Conservation (phyloP, 441 rosid genomes). For the Adansonia grandidieri region DNA sequence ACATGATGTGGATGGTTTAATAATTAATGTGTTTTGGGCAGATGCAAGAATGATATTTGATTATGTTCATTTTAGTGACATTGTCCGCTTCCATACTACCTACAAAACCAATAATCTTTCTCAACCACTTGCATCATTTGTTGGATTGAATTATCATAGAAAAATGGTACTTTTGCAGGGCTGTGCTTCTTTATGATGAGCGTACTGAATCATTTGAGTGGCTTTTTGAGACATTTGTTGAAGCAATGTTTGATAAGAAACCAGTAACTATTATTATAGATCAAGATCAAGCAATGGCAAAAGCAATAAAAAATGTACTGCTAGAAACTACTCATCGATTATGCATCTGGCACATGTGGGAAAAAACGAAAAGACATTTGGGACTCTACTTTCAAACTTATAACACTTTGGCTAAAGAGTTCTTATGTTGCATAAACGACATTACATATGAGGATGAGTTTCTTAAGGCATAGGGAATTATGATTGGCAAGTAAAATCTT, state of each 20-base stretch:
- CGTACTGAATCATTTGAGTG: not conserved
- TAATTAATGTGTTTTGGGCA: constrained; percentile 35
- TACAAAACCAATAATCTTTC: constrained; percentile 23
- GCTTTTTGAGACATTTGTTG: not conserved
- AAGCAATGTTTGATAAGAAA: not conserved
- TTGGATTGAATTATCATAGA: constrained; percentile 10
- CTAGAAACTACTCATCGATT: not conserved
- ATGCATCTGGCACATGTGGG: not conserved
- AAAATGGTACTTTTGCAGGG: not conserved
- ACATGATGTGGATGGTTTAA: constrained; percentile 32
- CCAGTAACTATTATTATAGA: not conserved
- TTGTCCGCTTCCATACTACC: constrained; percentile 31
- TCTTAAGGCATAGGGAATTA: too few relatives aligned
- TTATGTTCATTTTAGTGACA: constrained; percentile 33
- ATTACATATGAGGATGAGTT: not conserved
- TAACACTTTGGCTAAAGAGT: not conserved
- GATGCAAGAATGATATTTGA: constrained; percentile 29
- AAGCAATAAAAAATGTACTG: not conserved
- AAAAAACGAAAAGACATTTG: not conserved
- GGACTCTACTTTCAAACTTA: not conserved
- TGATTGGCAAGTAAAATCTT: too few relatives aligned
- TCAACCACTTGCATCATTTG: constrained; percentile 31
- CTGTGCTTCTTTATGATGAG: not conserved
- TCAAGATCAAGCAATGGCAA: not conserved
- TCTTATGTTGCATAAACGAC: not conserved